A percentile compares a stretch with the other conserved stretches of the same genome.
Conservation (phyloP, 768 basidiomycete species). For the Guyanaporus albipodus region DNA sequence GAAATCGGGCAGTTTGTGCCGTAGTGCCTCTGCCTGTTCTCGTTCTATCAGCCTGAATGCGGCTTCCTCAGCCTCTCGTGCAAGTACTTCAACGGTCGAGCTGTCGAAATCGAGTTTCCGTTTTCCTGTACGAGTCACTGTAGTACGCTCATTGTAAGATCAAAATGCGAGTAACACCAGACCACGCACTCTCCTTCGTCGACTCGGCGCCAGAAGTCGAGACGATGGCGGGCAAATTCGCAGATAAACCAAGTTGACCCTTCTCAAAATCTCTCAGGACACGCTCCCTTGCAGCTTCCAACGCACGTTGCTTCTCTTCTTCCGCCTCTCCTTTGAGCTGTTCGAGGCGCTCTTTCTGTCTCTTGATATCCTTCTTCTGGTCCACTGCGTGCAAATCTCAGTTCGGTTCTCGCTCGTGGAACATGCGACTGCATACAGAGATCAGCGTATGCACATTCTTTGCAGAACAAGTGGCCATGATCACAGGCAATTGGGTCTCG, state of each 20-base stretch:
- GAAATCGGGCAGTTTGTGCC: slow-evolving; percentile 90
- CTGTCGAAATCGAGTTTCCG: slow-evolving; percentile 85
- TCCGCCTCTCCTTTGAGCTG: slow-evolving; percentile 75
- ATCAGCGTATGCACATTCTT: slow-evolving; percentile 88
- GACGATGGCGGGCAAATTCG: slow-evolving; percentile 29
- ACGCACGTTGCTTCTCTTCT: slow-evolving; percentile 64
- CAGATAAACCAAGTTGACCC: slow-evolving; percentile 71
- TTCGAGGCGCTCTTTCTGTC: slow-evolving; percentile 79
- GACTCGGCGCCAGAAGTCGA: slow-evolving; percentile 37
- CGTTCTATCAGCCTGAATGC: slow-evolving; percentile 79
- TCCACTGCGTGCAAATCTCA: slow-evolving; percentile 46
- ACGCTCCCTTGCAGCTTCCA: slow-evolving; percentile 77
- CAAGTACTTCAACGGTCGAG: slow-evolving; percentile 62
- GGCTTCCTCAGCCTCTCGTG: slow-evolving; percentile 82
- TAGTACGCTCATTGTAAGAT: not conserved
- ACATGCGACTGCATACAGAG: slow-evolving; percentile 49
- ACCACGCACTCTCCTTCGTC: slow-evolving; percentile 34
- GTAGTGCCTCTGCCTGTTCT: slow-evolving; percentile 82
- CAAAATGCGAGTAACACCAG: not conserved
- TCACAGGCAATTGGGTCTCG: slow-evolving; percentile 79
- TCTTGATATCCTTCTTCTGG: slow-evolving; percentile 91
- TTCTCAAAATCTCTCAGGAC: slow-evolving; percentile 89
- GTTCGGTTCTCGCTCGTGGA: slow-evolving; percentile 4
- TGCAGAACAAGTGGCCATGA: slow-evolving; percentile 92
- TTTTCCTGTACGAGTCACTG: slow-evolving; percentile 60